phyloP scores from a whole-genome alignment of 2,329 filamentous ascomycete species.

The Botryotinia globosa region DNA sequence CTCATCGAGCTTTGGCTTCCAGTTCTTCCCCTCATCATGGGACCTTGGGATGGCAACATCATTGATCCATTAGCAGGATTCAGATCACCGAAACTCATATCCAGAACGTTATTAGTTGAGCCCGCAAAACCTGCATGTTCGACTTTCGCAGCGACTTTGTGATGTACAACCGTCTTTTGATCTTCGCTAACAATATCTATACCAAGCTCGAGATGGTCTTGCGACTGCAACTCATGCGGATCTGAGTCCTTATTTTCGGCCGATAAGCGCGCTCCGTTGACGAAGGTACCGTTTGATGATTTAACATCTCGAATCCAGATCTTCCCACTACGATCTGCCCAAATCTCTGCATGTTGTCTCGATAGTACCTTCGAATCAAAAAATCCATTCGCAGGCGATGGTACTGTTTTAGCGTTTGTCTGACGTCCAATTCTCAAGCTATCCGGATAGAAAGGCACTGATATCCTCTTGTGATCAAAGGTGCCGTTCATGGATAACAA shows the following conservation, averaged over 20 bases:
- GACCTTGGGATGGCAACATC: slow-evolving; percentile 65
- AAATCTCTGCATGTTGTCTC: slow-evolving; percentile 92
- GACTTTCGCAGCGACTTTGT: slow-evolving; percentile 95
- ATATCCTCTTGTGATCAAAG: slow-evolving; percentile 96
- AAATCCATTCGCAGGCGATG: slow-evolving; percentile 86
- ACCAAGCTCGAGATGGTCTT: slow-evolving; percentile 88
- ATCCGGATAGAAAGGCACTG: slow-evolving; percentile 91
- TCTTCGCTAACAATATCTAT: slow-evolving; percentile 99
- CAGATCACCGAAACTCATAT: slow-evolving; percentile 89
- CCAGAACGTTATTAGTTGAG: slow-evolving; percentile 71
- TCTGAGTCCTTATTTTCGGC: slow-evolving; percentile 95
- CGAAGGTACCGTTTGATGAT: slow-evolving; percentile 97
- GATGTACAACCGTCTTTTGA: slow-evolving; percentile 96
- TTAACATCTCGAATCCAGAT: slow-evolving; percentile 97
- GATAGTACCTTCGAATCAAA: slow-evolving; percentile 98
- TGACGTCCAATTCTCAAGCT: slow-evolving; percentile 90
- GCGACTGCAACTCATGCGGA: slow-evolving; percentile 85
- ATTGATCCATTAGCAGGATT: slow-evolving; percentile 72
- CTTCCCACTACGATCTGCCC: slow-evolving; percentile 80
- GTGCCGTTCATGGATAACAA: slow-evolving; percentile 91
- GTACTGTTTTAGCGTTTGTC: slow-evolving; percentile 94
- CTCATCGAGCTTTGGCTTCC: slow-evolving; percentile 64
- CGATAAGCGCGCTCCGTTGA: slow-evolving; percentile 86
- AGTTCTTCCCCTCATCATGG: slow-evolving; percentile 67
- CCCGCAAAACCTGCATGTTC: slow-evolving; percentile 87